These are phyloP conservation scores for Neopestalotiopsis clavispora DNA, from an alignment of 2,329 filamentous ascomycete genomes.

Conservation along the genomic window DNA sequence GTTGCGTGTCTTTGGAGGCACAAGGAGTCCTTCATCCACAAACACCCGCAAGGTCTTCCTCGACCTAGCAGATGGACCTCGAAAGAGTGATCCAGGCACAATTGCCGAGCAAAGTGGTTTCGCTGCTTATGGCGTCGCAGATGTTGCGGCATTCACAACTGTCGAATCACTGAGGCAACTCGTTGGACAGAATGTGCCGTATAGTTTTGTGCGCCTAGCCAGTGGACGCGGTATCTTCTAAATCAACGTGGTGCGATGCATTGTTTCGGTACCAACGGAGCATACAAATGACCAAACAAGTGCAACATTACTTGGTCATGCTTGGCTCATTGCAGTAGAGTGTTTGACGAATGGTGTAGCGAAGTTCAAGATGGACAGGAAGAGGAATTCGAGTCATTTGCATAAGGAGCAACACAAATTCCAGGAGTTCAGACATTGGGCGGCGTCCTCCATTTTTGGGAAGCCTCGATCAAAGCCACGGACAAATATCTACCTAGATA, in stretches of 20 bases:
- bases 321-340: not conserved
- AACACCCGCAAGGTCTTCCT: conserved; percentile 70
- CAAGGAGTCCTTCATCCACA: conserved; percentile 34
- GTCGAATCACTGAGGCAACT: conserved; percentile 80
- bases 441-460: not conserved
- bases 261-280: too few relatives aligned
- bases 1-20: conserved; percentile 70
- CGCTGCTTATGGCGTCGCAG: conserved; percentile 77
- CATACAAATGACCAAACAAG: not conserved
- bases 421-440: conserved; percentile 8
- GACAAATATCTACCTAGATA: too few relatives aligned
- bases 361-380: not conserved
- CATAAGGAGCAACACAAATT: conserved; percentile 2
- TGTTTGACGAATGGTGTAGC: not conserved
- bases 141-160: conserved; percentile 83
- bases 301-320: too few relatives aligned
- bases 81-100: conserved; percentile 70
- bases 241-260: conserved; percentile 18
- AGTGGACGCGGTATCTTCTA: conserved; percentile 56
- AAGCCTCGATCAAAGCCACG: not conserved
- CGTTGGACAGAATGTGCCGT: conserved; percentile 85
- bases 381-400: conserved; percentile 7
- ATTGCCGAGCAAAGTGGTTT: conserved; percentile 79
- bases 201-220: conserved; percentile 83
- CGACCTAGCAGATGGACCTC: conserved; percentile 72